Percentiles rank a stretch among this genome's conserved stretches.
Conservation (phyloP, 768 basidiomycete genomes). For the Suillus subaureus region DNA sequence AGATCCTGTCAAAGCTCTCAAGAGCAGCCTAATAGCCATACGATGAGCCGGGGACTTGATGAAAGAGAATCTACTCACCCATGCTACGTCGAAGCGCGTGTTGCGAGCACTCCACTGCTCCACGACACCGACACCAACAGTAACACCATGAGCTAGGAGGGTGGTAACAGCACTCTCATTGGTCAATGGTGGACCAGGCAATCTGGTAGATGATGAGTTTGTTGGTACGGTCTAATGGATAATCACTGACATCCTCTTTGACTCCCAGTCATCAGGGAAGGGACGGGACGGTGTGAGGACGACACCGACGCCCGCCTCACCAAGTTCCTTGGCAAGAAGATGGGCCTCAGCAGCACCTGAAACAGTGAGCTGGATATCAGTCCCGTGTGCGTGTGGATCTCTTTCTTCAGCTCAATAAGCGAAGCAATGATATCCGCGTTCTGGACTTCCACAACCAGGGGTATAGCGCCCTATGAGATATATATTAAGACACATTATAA, state of each 20-base stretch:
- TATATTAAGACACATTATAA: not conserved
- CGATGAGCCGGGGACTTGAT: constrained; percentile 27
- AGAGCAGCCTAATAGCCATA: constrained; percentile 38
- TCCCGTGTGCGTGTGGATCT: constrained; percentile 53
- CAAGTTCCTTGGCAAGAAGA: constrained; percentile 72
- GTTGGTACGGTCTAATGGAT: not conserved
- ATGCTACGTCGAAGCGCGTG: constrained; percentile 77
- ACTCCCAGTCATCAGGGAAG: constrained; percentile 76
- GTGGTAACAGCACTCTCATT: constrained; percentile 56
- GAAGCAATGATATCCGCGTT: constrained; percentile 85
- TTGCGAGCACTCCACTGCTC: constrained; percentile 76
- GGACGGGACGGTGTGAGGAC: constrained; percentile 68
- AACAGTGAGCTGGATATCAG: constrained; percentile 57
- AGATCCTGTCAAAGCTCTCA: constrained; percentile 40
- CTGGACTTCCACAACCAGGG: constrained; percentile 73
- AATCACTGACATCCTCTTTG: constrained; percentile 35
- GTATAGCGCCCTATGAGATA: constrained; percentile 57
- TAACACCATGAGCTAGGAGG: constrained; percentile 69
- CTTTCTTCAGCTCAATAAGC: constrained; percentile 66
- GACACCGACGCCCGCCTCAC: constrained; percentile 66
- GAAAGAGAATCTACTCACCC: constrained; percentile 53
- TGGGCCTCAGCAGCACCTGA: constrained; percentile 71
- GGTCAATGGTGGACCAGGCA: constrained; percentile 34
- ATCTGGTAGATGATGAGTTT: constrained; percentile 21
- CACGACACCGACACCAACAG: constrained; percentile 66